Evolutionary conservation across 2,329 filamentous ascomycete species (phyloP).

Genomic region (Arthroderma sp.): DNA sequence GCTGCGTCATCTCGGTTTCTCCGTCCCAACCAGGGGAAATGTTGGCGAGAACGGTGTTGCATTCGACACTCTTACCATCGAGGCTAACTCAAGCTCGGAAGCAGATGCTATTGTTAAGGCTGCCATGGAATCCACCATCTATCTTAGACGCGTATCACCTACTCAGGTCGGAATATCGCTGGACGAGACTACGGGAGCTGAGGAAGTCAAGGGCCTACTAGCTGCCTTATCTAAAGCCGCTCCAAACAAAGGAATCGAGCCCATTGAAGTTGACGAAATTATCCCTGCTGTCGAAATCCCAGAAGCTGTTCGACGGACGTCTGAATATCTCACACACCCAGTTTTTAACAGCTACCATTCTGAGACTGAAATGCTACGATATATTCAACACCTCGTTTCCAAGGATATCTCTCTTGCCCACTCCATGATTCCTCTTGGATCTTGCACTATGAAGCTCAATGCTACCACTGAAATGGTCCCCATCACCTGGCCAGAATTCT

Average conservation of each 20-base stretch:
- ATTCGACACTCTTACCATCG: constrained; percentile 71
- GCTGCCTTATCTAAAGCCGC: constrained; percentile 40
- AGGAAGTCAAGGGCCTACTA: constrained; percentile 46
- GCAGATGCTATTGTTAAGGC: constrained; percentile 39
- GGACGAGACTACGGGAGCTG: constrained; percentile 56
- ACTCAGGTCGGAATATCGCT: constrained; percentile 59
- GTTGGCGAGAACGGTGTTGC: constrained; percentile 44
- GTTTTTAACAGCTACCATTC: constrained; percentile 94
- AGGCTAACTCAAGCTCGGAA: constrained; percentile 39
- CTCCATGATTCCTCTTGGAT: constrained; percentile 94
- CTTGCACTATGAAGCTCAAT: constrained; percentile 98
- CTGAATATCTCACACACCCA: constrained; percentile 69
- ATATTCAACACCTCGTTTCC: constrained; percentile 84
- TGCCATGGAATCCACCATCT: constrained; percentile 41
- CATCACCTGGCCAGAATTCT: constrained; percentile 62
- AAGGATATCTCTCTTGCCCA: constrained; percentile 90
- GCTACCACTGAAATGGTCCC: constrained; percentile 87
- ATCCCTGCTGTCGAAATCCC: constrained; percentile 32
- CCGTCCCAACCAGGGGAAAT: constrained; percentile 47
- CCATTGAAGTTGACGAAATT: constrained; percentile 19
- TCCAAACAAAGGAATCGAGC: constrained; percentile 18
- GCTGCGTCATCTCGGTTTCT: constrained; percentile 49
- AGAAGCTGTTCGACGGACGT: constrained; percentile 53
- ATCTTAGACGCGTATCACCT: constrained; percentile 50
- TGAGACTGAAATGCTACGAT: constrained; percentile 84